Evolutionary conservation across 768 basidiomycete species (phyloP), one percentile per base, ranked within the genome.

Genomic region (Serendipita indica): DNA sequence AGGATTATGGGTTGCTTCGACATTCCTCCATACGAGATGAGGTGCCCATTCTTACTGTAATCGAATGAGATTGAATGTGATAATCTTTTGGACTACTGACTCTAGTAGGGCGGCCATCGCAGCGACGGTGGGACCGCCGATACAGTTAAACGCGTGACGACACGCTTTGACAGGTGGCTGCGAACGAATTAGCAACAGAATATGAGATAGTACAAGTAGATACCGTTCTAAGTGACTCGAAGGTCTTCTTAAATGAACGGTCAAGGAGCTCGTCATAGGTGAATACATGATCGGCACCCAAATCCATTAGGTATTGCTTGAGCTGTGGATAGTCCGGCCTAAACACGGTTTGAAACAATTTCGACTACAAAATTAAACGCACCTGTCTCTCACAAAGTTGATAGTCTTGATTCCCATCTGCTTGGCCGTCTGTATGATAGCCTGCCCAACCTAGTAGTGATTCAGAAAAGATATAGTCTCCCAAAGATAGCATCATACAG

Each of bases 21-120:
- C 89, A 93, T 92, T 3, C 86, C 89, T 28, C 90, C 90, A 58
- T 92, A 93, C 0, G 90, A 88, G 5, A 91, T 82, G 12, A 91
- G 75, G 62, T 86, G 84, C 2, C 83, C 80, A 63, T 84, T 72
- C 39, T 74, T 70, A 12, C 65, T 66, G 57, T 34, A 37, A 20
- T 28, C 6, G 49, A 58, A 6, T n/a, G n/a, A n/a, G n/a, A n/a
- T n/a, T n/a, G n/a, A 16, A 2, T 1, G 33, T 34, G 16, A 37
- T 33, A 49, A 13, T 2, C 49, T 10, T 54, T 27, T 32, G n/a
- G 3, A 27, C 10, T 10, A n/a, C 61, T 0, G 63, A 60, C 25
- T 82, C 83, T 0, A 93, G 72, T 5, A 85, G 71, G 54, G 80
- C 76, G 1, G 78, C 74, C 86, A 91, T 88, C 4, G 73, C 64